phyloP scores from a whole-genome alignment of 2,329 filamentous ascomycete genomes.

The Aspergillus fumigatiaffinis region DNA sequence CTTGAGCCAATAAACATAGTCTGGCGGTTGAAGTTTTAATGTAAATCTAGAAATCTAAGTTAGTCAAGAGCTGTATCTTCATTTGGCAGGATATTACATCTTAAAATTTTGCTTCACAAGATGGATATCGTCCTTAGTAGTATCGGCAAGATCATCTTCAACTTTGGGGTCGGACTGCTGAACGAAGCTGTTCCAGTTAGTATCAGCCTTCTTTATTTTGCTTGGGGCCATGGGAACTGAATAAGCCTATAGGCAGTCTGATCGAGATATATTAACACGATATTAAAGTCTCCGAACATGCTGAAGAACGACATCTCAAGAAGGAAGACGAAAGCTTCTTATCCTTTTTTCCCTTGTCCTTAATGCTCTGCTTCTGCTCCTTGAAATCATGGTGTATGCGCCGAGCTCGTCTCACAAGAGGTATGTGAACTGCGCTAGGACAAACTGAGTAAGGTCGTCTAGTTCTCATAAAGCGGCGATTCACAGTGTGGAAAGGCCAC shows the following conservation, averaged over 20 bases:
- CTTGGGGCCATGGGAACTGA: not conserved
- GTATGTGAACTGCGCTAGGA: not conserved
- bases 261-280: too few species aligned
- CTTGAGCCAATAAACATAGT: slow-evolving; percentile 7
- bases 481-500: slow-evolving; percentile 2
- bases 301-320: not conserved
- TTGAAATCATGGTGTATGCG: slow-evolving; percentile 6
- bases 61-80: too few species aligned
- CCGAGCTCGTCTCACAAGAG: not conserved
- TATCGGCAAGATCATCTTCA: slow-evolving; percentile 1
- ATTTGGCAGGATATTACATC: too few species aligned
- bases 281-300: too few species aligned
- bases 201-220: not conserved
- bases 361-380: too few species aligned
- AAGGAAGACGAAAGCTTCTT: not conserved
- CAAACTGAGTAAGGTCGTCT: not conserved
- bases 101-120: too few species aligned
- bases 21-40: not conserved
- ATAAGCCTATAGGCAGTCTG: not conserved
- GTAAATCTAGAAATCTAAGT: too few species aligned
- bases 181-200: slow-evolving; percentile 10
- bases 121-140: not conserved
- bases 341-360: not conserved
- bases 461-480: not conserved
- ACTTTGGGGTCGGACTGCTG: slow-evolving; percentile 5